Percentiles rank a stretch among this genome's conserved stretches.
These are phyloP conservation scores for Peniophora sp. DNA, from an alignment of 1,284 basidiomycete genomes.

Conservation along the genomic window DNA sequence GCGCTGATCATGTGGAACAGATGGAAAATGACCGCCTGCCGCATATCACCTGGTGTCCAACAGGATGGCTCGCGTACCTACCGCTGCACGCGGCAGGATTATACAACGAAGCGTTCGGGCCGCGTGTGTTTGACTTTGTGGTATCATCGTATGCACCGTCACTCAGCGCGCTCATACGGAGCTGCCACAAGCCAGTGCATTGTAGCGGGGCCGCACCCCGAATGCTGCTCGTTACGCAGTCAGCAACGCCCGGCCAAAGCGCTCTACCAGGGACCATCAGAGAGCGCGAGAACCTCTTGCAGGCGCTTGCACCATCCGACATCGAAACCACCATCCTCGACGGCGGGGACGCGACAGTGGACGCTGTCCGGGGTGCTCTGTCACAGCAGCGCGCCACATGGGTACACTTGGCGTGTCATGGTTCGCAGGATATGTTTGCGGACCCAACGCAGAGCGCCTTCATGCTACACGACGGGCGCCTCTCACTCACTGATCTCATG, in stretches of 20 bases:
- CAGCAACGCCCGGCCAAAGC: background rate
- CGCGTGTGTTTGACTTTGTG: background rate
- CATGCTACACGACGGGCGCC: background rate
- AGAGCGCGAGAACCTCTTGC: background rate
- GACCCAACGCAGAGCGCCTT: background rate
- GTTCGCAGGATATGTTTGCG: background rate
- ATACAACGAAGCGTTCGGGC: background rate
- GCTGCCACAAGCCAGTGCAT: background rate
- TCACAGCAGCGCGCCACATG: background rate
- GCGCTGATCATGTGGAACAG: background rate
- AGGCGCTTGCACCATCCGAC: background rate
- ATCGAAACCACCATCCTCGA: background rate
- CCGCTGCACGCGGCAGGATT: background rate
- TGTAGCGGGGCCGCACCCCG: constrained; percentile 5
- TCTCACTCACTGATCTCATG: background rate
- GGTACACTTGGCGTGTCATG: background rate
- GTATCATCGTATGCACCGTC: background rate
- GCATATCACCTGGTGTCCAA: background rate
- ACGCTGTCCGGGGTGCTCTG: background rate
- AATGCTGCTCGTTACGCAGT: background rate
- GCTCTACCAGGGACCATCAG: background rate
- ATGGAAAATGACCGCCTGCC: background rate
- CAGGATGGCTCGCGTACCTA: background rate
- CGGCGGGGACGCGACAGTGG: background rate
- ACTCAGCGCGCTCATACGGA: background rate